Evolutionary conservation across 345 rosid genomes (phyloP), one percentile per base, ranked within the genome.

Genomic region (Balakata baccata): DNA sequence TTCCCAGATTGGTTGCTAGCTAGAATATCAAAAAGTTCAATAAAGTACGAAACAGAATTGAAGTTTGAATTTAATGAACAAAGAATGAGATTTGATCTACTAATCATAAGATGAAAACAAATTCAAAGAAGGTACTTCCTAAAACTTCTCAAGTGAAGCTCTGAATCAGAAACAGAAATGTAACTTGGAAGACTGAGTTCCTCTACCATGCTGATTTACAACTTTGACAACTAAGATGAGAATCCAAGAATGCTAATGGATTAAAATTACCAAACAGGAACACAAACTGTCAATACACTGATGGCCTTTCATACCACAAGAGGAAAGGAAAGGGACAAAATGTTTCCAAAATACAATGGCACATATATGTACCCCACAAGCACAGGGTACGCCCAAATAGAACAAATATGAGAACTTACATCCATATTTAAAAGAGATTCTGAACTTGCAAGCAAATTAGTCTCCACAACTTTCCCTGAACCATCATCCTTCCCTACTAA

Each of bases 381-480:
- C 76, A 79, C 22, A 64, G 25, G n/a, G 3, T 13, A 51, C 22
- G 17, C 18, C 43, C 3, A 56, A 53, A 39, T 20, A 47, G 49
- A 25, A 65, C 11, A 29, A 52, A 37, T 58, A 70, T 3, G 9
- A 7, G 71, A 64, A 80, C 92, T 88, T 74, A 86, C 94, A 63
- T 81, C 70, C 64, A n/a, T 52, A 37, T 79, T 81, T 50, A 73
- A 46, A 68, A 66, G 78, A 67, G 80, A 72, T 74, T 64, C 81
- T 66, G 86, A 79, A 57, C 80, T 85, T 65, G 77, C 38, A 13
- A 72, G 81, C 64, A 70, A 84, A 76, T 77, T 78, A 65, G 71
- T 84, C 39, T 23, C 75, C 59, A 64, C 74, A 75, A 34, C 61
- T 61, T 63, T 77, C 45, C 69, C 75, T 23, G 73, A 84, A 76